Conservation (phyloP, 2,329 filamentous ascomycete genomes). For the Ceratocystis huliohia region DNA sequence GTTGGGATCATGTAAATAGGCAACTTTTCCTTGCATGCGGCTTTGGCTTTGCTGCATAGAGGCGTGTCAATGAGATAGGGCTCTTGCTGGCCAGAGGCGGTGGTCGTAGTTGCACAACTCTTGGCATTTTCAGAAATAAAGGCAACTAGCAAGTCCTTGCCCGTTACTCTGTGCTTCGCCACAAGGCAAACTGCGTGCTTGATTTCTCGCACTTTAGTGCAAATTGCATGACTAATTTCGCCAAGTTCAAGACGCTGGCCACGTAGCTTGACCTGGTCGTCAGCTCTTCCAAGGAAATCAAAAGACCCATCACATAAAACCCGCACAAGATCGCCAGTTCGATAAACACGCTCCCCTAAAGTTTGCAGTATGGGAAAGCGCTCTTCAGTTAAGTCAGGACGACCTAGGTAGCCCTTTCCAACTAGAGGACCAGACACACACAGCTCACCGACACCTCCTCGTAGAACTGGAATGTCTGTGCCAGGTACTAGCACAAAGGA, state of each 20-base stretch:
- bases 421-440: slow-evolving; percentile 80
- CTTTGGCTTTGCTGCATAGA: slow-evolving; percentile 32
- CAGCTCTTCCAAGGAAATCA: slow-evolving; percentile 74
- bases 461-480: slow-evolving; percentile 57
- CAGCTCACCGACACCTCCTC: slow-evolving; percentile 72
- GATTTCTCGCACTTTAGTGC: slow-evolving; percentile 42
- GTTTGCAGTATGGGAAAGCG: slow-evolving; percentile 54
- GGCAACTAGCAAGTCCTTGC: slow-evolving; percentile 71
- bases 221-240: slow-evolving; percentile 78
- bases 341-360: slow-evolving; percentile 56
- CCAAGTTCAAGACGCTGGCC: slow-evolving; percentile 81
- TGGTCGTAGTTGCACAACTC: not conserved
- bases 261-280: slow-evolving; percentile 84
- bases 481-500: slow-evolving; percentile 62
- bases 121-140: slow-evolving; percentile 42
- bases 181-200: slow-evolving; percentile 67
- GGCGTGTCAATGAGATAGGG: not conserved
- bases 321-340: slow-evolving; percentile 79
- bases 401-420: slow-evolving; percentile 77
- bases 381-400: slow-evolving; percentile 61
- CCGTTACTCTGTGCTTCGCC: slow-evolving; percentile 51
- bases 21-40: slow-evolving; percentile 55
- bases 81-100: slow-evolving; percentile 16
- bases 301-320: slow-evolving; percentile 70
- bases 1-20: slow-evolving; percentile 87